Base-by-base conservation (phyloP, 495 filamentous ascomycete genomes). In the Xylaria flabelliformis region DNA sequence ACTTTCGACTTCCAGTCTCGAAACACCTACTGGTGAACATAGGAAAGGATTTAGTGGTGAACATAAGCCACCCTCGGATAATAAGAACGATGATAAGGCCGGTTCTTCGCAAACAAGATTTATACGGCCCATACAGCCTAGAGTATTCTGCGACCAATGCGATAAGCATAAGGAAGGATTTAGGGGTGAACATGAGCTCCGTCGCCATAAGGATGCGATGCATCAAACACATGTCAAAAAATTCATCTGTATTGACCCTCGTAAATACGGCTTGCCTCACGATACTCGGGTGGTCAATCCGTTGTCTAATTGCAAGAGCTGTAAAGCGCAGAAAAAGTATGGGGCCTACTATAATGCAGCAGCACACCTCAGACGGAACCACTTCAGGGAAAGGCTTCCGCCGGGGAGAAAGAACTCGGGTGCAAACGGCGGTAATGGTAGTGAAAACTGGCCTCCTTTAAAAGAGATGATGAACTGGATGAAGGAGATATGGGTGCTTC, bases 321-420 rank as follows among this genome's bases (percentile, higher is more conserved):
- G 96, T 73, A 87, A 86, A 12, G 88, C 87, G 32, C 82, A 86
- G 62, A 98, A 97, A 83, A 86, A 85, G 67, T 99, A 99, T 75
- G 92, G 91, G 5, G 93, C 92, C 26, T 97, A 99, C 80, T 98
- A 99, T 78, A 99, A 99, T 74, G 95, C 95, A 1, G 94, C 95
- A 3, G 95, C 95, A 0, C 96, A 98, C 79, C 86, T 99, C 19
- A 89, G 95, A 24, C 90, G 96, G 24, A 92, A 92, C 17, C 96
- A 99, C 78, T 99, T 98, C 85, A 84, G 80, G 51, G 74, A 82
- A 70, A 84, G 82, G 76, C 77, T 80, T 7, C 80, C 79, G 32
- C 81, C 83, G 71, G 78, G 81, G 53, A 79, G 76, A 34, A 81
- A 77, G 63, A 77, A 78, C 26, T 74, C 82, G 63, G 79, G 78